A percentile compares a stretch with the other conserved stretches of the same genome.
Conservation (phyloP, 1,139 yeast species). For the Magnusiomyces sp. region DNA sequence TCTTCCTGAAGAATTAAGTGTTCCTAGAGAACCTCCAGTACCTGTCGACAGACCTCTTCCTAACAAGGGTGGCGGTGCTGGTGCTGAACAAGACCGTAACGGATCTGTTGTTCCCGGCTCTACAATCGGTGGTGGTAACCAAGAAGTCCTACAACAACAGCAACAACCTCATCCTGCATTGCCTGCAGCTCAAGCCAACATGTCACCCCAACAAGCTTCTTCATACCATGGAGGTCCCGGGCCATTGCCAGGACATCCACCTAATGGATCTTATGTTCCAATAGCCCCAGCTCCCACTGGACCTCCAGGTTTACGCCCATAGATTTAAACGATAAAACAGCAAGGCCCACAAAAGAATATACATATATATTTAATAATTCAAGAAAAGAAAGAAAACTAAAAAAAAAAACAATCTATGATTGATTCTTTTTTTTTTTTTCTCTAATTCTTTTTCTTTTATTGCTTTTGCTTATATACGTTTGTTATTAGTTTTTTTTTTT, state of each 20-base stretch:
- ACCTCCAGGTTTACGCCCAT: neutral
- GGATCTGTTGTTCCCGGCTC: neutral
- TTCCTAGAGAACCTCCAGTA: constrained; percentile 13
- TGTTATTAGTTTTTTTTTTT: too few relatives aligned
- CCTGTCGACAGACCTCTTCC: constrained; percentile 17
- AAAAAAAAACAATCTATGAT: too few relatives aligned
- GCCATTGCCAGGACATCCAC: neutral
- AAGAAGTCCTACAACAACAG: neutral
- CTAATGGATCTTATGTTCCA: neutral
- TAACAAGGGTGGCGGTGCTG: neutral
- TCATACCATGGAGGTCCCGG: neutral
- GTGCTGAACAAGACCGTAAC: neutral
- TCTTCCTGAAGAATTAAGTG: constrained; percentile 12
- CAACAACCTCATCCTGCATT: neutral
- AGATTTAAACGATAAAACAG: too few relatives aligned
- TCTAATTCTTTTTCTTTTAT: too few relatives aligned
- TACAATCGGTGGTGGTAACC: constrained; percentile 13
- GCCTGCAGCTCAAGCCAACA: neutral
- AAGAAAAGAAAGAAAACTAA: too few relatives aligned
- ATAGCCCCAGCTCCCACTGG: constrained; percentile 5
- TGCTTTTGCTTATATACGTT: too few relatives aligned
- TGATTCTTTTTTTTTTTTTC: too few relatives aligned
- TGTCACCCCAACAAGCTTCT: neutral
- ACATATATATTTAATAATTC: too few relatives aligned
- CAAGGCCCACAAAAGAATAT: too few relatives aligned